Percentiles rank a stretch among this genome's conserved stretches.
Evolutionary conservation across 768 basidiomycete species (phyloP).

Genomic region (Exidia glandulosa): DNA sequence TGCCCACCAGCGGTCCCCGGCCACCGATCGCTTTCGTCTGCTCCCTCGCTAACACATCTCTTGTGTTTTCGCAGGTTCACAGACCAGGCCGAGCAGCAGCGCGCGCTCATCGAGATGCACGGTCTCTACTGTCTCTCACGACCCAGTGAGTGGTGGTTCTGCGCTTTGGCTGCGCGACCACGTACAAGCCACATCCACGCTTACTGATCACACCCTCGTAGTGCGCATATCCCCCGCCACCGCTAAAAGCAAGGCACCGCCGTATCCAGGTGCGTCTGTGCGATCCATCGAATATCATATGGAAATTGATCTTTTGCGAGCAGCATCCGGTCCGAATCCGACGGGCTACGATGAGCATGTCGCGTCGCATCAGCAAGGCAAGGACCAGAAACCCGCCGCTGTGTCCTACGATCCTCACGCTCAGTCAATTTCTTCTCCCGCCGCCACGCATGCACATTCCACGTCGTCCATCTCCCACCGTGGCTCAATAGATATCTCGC

Average conservation of each 20-base stretch:
- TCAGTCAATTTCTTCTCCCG: background rate
- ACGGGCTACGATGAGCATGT: background rate
- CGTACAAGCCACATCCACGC: background rate
- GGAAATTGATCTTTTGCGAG: background rate
- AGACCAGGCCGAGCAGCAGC: conserved; percentile 78
- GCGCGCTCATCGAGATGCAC: conserved; percentile 86
- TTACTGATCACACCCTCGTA: conserved; percentile 17
- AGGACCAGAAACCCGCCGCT: background rate
- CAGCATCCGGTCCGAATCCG: background rate
- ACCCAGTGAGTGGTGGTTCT: conserved; percentile 51
- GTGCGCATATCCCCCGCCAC: conserved; percentile 89
- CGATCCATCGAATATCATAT: background rate
- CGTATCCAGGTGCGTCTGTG: background rate
- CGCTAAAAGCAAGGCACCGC: conserved; percentile 50
- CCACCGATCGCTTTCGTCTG: conserved; percentile 7
- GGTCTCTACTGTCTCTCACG: conserved; percentile 81
- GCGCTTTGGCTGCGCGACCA: background rate
- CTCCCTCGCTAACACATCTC: background rate
- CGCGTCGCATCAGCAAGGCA: background rate
- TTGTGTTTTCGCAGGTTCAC: conserved; percentile 53
- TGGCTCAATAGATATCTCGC: background rate
- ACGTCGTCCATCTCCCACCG: background rate
- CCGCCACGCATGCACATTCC: background rate
- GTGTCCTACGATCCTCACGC: background rate
- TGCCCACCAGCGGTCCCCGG: background rate